Base-by-base conservation (phyloP, 768 basidiomycete species). In the Suillus clintonianus region DNA sequence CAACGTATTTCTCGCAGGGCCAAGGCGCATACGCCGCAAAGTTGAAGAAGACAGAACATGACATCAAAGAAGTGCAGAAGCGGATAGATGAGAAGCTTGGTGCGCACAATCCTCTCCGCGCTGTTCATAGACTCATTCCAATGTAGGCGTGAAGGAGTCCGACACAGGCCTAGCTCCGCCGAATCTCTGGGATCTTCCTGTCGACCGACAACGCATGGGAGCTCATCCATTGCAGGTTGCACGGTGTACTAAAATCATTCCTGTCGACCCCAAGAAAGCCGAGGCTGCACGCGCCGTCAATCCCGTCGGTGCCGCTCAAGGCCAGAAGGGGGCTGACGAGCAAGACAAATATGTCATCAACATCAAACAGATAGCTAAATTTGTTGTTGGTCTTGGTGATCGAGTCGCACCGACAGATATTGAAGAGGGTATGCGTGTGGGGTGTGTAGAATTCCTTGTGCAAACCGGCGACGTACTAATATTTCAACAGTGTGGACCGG, bases 361-460 rank as follows among this genome's bases (percentile, higher is more conserved):
- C 75, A 96, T 99, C 78, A 97, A 98, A 77, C 97, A 99, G 80
- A 97, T 99, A 73, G 97, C 97, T 10, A 99, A 99, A 79, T 99
- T 98, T 74, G 97, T 99, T 11, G 97, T 99, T 48, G 97, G 95
- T 22, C 80, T 99, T 5, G 96, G 95, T 22, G 97, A 99, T 69
- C 90, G 95, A 47, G 95, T 99, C 2, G 94, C 97, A 27, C 93
- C 95, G 13, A 97, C 97, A 3, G 97, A 99, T 80, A 95, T 99
- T 60, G 97, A 99, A 76, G 97, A 99, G 81, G 97, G 97, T n/a
- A 99, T 99, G 97, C 90, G 97, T 60, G 97, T 99, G 45, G 97
- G 97, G 97, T 98, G 73, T 73, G 93, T 68, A 32, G 19, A 19
- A 15, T 56, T n/a, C 5, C 19, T 51, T 11, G 13, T 2, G 19